These are phyloP conservation scores for Botrytis fabae DNA, from an alignment of 2,329 filamentous ascomycete genomes.

Conservation along the genomic window DNA sequence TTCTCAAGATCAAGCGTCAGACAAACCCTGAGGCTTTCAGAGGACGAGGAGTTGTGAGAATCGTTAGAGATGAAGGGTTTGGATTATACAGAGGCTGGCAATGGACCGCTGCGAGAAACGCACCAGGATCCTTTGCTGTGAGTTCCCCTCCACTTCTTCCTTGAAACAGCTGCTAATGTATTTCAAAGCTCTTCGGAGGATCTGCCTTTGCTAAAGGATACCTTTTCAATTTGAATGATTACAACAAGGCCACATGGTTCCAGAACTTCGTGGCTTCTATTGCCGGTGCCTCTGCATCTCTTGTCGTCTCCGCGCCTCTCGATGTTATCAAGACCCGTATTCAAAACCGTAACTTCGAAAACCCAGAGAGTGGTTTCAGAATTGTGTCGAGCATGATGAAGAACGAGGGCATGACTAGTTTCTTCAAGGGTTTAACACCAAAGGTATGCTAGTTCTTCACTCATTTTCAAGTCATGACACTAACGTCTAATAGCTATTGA, in stretches of 20 bases:
- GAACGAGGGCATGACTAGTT: conserved; percentile 80
- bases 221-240: conserved; percentile 83
- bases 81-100: conserved; percentile 94
- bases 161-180: conserved; percentile 25
- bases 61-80: conserved; percentile 91
- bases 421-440: conserved; percentile 97
- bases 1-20: conserved; percentile 99
- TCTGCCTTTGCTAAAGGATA: conserved; percentile 98
- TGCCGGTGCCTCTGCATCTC: conserved; percentile 89
- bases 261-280: conserved; percentile 99
- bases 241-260: conserved; percentile 91
- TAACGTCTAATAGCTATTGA: conserved; percentile 66
- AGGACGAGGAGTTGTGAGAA: conserved; percentile 85
- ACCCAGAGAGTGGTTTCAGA: conserved; percentile 89
- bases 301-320: conserved; percentile 91
- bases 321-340: conserved; percentile 99
- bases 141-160: conserved; percentile 44
- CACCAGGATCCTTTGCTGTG: conserved; percentile 94
- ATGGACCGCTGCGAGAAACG: conserved; percentile 96
- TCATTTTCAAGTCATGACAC: neutral
- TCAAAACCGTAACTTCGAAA: conserved; percentile 98
- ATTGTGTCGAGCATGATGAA: conserved; percentile 92
- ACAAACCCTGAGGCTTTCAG: conserved; percentile 98
- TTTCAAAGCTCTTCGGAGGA: conserved; percentile 83
- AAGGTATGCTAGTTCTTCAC: conserved; percentile 58